Base-by-base conservation (phyloP, 352 stramenopile genomes). In the Pythium dissimile region DNA sequence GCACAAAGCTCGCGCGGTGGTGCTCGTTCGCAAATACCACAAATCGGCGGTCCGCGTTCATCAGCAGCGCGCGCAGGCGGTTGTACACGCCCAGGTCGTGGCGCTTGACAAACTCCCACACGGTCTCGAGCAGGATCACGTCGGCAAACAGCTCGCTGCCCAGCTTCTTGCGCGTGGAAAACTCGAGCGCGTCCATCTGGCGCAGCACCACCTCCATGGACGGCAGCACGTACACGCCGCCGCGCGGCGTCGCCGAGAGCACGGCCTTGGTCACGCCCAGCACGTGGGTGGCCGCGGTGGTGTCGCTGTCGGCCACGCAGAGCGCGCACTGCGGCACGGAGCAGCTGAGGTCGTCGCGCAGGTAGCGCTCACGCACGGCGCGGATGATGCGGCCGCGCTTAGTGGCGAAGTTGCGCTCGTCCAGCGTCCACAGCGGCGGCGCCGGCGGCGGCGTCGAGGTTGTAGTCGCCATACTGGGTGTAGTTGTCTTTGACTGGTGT, bases 1-100 rank as follows among this genome's bases (percentile, higher is more conserved):
- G 72, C 41, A 88, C 73, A 49, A 80, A 96, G 20, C 83, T 88
- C 18, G 81, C 73, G 39, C 80, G 73, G 54, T 97, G 86, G 63
- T 98, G 88, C 54, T 97, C 88, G 59, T 98, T 98, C 18, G 94
- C 86, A 55, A 98, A 98, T 31, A 97, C 85, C 10, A 97, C 70
- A 61, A 97, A 97, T 26, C 83, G 81, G 20, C 90, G 73, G 46
- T 91, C 79, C 1, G 65, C 59, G 56, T 88, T 90, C 69, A 84
- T 88, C 35, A 98, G 62, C 59, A 98, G 71, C 28, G 87, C 86
- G 30, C 77, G 77, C 34, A 97, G 68, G 37, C 89, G 79, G 64
- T 94, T 94, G 76, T 95, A 97, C 34, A 96, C 76, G 23, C 75
- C 77, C 9, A 97, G 61, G 51, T 97, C 94, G 45, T 94, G 80